Evolutionary conservation across 2,329 filamentous ascomycete genomes (phyloP), one percentile per base, ranked within the genome.

Genomic region (Dactylella cylindrospora): DNA sequence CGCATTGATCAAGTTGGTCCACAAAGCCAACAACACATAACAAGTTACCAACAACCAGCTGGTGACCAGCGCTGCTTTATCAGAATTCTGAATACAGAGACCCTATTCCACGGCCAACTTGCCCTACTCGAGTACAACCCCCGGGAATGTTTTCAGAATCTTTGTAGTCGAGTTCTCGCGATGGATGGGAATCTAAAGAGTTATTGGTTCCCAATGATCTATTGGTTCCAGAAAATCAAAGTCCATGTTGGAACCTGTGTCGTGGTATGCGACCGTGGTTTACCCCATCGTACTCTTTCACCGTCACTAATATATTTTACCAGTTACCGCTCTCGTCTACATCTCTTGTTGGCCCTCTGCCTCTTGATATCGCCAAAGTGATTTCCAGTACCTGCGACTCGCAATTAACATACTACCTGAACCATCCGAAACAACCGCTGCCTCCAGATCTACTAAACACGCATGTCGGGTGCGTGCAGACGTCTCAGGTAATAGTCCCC

Each of bases 401-500:
- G 3, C 39, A 26, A 7, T 26, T 43, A 5, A 43, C 23, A 13
- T 28, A 43, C 13, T 43, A 28, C 15, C 12, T 43, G 6, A 43
- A 43, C 22, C 39, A 43, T 17, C 23, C 23, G n/a, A 43, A 28
- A 29, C 25, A 29, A 7, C n/a, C 5, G 7, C 39, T 13, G 5
- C 25, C 20, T 10, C 23, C 23, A 12, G n/a, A 43, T 26, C 20
- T 43, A 7, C 9, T 28, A 13, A 17, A 3, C 7, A 29, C 15
- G 7, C 31, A 43, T 29, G 23, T 17, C n/a, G 23, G n/a, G 8
- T 43, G 39, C n/a, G 28, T 43, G 13, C 39, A 43, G 31, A 20
- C 39, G 19, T 19, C n/a, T 5, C 22, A 12, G 12, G 10, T 13
- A 3, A 28, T 43, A 15, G 3, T 17, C 12, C 22, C 39, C n/a